phyloP scores from a whole-genome alignment of 23 red algal genomes.

The Gracilaria domingensis region DNA sequence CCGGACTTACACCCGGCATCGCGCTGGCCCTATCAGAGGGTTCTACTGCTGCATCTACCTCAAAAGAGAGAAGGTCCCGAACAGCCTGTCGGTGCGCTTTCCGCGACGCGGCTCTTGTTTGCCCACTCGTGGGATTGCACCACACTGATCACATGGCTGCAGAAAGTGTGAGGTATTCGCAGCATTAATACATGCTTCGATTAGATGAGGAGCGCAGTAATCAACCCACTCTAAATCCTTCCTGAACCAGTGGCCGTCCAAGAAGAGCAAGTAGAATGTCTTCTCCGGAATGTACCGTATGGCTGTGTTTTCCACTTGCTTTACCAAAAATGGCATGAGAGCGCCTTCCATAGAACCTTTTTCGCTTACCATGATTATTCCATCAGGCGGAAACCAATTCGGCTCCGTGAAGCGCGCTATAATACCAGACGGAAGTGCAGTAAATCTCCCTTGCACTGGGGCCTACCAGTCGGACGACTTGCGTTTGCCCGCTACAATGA shows the following conservation, averaged over 20 bases:
- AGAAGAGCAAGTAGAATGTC: neutral
- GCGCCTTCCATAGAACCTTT: constrained; percentile 38
- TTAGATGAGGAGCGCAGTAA: neutral
- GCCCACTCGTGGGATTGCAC: too few relatives aligned
- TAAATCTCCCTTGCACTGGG: neutral
- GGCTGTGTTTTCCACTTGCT: constrained; percentile 39
- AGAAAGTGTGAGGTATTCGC: constrained; percentile 34
- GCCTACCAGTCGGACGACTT: neutral
- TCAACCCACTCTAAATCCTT: constrained; percentile 53
- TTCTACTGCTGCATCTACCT: too few relatives aligned
- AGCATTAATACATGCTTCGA: neutral
- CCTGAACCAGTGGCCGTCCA: constrained; percentile 36
- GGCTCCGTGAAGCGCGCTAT: constrained; percentile 1
- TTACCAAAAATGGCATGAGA: neutral
- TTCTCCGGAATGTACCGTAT: neutral
- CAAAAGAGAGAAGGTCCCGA: too few relatives aligned
- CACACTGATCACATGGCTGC: constrained; percentile 54
- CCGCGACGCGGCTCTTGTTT: too few relatives aligned
- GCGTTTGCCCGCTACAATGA: constrained; percentile 34
- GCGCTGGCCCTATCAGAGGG: too few relatives aligned
- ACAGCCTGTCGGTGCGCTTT: too few relatives aligned
- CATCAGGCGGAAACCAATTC: constrained; percentile 20
- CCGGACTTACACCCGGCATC: too few relatives aligned
- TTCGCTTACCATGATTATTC: neutral
- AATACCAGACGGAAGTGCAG: neutral